These are phyloP conservation scores for Clitopilus passeckerianus DNA, from an alignment of 768 basidiomycete genomes.

Conservation along the genomic window DNA sequence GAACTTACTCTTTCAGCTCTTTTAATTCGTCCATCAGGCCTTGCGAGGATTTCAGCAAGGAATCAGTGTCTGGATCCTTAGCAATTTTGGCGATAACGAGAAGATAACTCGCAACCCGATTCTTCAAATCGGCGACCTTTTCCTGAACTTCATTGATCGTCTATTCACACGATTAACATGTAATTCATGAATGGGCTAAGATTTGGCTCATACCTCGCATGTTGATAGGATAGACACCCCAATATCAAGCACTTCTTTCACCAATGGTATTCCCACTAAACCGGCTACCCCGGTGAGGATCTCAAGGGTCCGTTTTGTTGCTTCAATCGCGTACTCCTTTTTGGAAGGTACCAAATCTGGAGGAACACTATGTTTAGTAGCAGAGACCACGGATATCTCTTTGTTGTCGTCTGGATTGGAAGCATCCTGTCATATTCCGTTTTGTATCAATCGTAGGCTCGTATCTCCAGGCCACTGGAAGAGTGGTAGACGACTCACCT, in stretches of 20 bases:
- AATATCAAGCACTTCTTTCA: not conserved
- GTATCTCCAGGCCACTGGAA: too few relatives aligned
- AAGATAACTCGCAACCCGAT: not conserved
- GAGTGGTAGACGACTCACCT: too few relatives aligned
- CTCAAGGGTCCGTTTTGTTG: not conserved
- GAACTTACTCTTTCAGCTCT: not conserved
- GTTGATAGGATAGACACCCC: not conserved
- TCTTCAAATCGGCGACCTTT: not conserved
- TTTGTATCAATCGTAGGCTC: too few relatives aligned
- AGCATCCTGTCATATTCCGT: too few relatives aligned
- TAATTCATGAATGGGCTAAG: not conserved
- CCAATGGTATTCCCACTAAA: not conserved
- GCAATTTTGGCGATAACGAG: not conserved
- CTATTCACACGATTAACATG: not conserved
- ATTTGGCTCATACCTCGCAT: not conserved
- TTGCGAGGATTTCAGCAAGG: not conserved
- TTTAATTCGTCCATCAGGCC: not conserved
- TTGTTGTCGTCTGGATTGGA: too few relatives aligned
- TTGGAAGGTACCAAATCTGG: too few relatives aligned
- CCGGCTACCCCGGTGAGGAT: not conserved
- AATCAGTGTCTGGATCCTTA: not conserved
- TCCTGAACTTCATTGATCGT: not conserved
- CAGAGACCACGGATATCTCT: too few relatives aligned
- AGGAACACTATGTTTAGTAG: too few relatives aligned
- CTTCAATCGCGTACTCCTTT: not conserved